Evolutionary conservation across 352 stramenopile genomes (phyloP).

Genomic region (Pythium inflatum): DNA sequence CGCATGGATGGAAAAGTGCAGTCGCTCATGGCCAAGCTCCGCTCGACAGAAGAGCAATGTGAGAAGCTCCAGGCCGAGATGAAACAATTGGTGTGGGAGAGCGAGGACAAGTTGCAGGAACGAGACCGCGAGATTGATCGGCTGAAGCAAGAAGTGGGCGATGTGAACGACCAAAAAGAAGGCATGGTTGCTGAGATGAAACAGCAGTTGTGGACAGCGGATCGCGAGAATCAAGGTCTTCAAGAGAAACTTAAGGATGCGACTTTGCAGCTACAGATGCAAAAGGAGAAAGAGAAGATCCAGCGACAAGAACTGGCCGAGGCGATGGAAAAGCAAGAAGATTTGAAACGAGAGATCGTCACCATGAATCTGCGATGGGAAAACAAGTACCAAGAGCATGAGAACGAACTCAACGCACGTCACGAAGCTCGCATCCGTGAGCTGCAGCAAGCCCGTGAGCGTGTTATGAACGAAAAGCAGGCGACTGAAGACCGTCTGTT

Average conservation of each 20-base stretch:
- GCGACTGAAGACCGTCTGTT: constrained; percentile 57
- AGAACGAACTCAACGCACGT: constrained; percentile 52
- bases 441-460: constrained; percentile 59
- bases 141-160: constrained; percentile 52
- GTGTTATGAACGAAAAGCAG: constrained; percentile 60
- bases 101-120: constrained; percentile 60
- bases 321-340: constrained; percentile 60
- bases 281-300: constrained; percentile 69
- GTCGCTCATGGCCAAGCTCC: constrained; percentile 48
- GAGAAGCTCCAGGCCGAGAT: constrained; percentile 57
- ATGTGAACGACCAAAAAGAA: constrained; percentile 61
- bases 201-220: constrained; percentile 53
- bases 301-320: constrained; percentile 61
- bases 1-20: constrained; percentile 50
- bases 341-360: constrained; percentile 64
- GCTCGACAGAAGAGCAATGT: constrained; percentile 51
- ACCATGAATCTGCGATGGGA: constrained; percentile 70
- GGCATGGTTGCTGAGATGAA: constrained; percentile 47
- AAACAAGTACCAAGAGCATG: constrained; percentile 66
- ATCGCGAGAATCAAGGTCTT: constrained; percentile 46
- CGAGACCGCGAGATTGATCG: constrained; percentile 65
- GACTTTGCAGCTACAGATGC: constrained; percentile 45
- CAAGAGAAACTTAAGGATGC: constrained; percentile 60
- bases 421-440: constrained; percentile 59
- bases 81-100: constrained; percentile 68